Base-by-base conservation (phyloP, 306 rosid genomes). In the Vachellia collinsii region DNA sequence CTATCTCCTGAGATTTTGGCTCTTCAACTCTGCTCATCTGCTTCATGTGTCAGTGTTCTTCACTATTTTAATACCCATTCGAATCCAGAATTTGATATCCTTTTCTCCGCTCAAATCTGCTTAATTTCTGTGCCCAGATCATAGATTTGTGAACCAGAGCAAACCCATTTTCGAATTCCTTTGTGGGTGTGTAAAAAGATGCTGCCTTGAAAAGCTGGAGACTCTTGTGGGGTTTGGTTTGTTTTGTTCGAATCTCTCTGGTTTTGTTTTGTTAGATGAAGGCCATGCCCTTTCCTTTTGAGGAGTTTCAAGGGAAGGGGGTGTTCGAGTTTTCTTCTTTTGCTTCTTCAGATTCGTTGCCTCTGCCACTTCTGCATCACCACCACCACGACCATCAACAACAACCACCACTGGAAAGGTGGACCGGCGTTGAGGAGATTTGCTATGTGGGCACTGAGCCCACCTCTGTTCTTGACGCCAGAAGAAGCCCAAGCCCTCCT, bases 221-320 rank as follows among this genome's bases (percentile, higher is more conserved):
- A 86, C 81, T 84, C 82, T 86, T 77, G 83, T 72, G 75, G 84
- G 79, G 75, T 54, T 82, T 79, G 88, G 79, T 70, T 80, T 20
- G 25, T 54, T 19, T 76, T 77, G 81, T 85, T 77, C 83, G 75
- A 81, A 69, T 82, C 48, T 82, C 50, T 82, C 50, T 75, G 47
- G 81, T 51, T 83, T 87, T 63, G 36, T 63, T 89, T 76, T 59
- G 69, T 87, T 94, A 87, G 97, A 94, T 91, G 97, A 94, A 94
- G 98, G 98, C 97, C 86, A 85, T 94, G 94, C 97, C 94, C 94
- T 79, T 91, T 46, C 87, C 99, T 86, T 91, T 88, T 90, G 92
- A 94, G 89, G 95, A 91, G 68, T 87, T 86, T 86, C 89, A 82
- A 94, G 97, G 97, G 91, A 92, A 92, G 84, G 95, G 95, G 89